Evolutionary conservation across 2,329 filamentous ascomycete species (phyloP).

Genomic region (Aspergillus phoenicis): DNA sequence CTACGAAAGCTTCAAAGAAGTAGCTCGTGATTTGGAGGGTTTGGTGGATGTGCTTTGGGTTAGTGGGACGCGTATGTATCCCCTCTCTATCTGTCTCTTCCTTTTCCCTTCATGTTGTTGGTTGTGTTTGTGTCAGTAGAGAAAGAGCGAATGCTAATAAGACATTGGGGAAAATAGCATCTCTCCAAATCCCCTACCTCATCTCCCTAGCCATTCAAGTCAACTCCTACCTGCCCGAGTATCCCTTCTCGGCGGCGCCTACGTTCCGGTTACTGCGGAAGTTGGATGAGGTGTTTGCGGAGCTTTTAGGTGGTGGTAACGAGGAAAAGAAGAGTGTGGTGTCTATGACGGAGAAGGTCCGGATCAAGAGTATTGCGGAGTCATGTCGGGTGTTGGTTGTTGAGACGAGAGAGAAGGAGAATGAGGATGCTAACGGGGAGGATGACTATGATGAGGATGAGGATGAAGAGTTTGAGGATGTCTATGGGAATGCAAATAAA

Average conservation of each 20-base stretch:
- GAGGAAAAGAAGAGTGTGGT: slow-evolving; percentile 56
- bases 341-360: slow-evolving; percentile 83
- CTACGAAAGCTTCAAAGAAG: slow-evolving; percentile 67
- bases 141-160: not conserved
- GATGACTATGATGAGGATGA: slow-evolving; percentile 42
- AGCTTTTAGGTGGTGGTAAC: slow-evolving; percentile 56
- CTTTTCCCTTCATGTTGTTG: no score
- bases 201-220: slow-evolving; percentile 75
- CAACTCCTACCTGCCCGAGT: slow-evolving; percentile 71
- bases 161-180: slow-evolving; percentile 60
- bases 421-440: slow-evolving; percentile 36
- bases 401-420: slow-evolving; percentile 58
- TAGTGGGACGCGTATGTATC: slow-evolving; percentile 74
- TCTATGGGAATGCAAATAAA: slow-evolving; percentile 34
- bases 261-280: slow-evolving; percentile 75
- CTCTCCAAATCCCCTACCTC: slow-evolving; percentile 80
- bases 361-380: slow-evolving; percentile 79
- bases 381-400: slow-evolving; percentile 71
- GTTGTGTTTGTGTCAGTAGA: no score
- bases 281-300: slow-evolving; percentile 80
- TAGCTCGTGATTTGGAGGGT: slow-evolving; percentile 72
- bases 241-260: slow-evolving; percentile 66
- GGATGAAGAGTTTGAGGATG: slow-evolving; percentile 34
- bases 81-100: not conserved
- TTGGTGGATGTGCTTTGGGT: slow-evolving; percentile 83